Conservation (phyloP, 306 rosid species). For the Luffa acutangula region DNA sequence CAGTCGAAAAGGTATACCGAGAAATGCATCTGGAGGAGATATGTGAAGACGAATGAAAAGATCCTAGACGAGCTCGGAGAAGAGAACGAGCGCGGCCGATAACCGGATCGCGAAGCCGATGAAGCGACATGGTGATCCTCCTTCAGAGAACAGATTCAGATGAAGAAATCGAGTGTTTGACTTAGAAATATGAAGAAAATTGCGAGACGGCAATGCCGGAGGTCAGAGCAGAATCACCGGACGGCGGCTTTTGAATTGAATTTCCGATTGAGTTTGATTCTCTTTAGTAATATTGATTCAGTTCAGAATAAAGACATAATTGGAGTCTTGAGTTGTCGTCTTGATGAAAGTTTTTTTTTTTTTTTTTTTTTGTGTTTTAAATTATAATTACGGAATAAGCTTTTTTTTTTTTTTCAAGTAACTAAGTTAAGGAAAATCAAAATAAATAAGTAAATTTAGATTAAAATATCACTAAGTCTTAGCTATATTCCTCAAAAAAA, state of each 20-base stretch:
- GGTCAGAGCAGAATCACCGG: neutral
- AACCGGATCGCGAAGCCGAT: constrained; percentile 75
- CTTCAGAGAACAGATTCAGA: constrained; percentile 1
- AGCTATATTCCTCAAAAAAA: too few species aligned
- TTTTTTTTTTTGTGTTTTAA: too few species aligned
- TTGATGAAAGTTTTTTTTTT: neutral
- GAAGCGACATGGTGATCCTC: constrained; percentile 51
- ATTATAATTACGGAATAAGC: too few species aligned
- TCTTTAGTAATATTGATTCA: neutral
- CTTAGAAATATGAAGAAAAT: neutral
- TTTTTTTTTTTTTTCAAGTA: too few species aligned
- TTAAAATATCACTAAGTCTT: too few species aligned
- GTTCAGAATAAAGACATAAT: neutral
- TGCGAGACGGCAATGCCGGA: neutral
- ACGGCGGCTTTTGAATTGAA: neutral
- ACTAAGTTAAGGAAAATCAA: too few species aligned
- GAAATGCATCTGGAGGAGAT: constrained; percentile 43
- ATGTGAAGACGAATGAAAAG: constrained; percentile 22
- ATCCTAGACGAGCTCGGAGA: constrained; percentile 44
- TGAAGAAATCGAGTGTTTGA: neutral
- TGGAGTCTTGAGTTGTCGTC: neutral
- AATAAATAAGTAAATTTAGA: too few species aligned
- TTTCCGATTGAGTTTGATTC: neutral
- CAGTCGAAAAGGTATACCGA: constrained; percentile 28
- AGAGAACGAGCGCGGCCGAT: constrained; percentile 44